These are phyloP conservation scores for Cylindrotheca closterium DNA, from an alignment of 108 stramenopile species.

Conservation along the genomic window DNA sequence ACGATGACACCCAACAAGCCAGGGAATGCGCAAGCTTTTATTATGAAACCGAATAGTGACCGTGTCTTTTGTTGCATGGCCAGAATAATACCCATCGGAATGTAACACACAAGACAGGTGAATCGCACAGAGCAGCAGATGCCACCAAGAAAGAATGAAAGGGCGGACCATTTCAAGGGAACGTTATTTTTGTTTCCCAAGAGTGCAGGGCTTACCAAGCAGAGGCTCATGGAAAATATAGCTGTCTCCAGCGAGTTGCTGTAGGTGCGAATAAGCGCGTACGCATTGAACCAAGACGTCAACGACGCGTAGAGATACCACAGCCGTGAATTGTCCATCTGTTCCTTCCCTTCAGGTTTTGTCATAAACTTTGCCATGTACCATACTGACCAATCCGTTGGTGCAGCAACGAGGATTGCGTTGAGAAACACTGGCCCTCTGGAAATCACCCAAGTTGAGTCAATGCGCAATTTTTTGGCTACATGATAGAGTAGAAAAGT, in stretches of 20 bases:
- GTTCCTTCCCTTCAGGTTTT: neutral
- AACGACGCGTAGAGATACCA: constrained; percentile 30
- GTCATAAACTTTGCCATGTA: constrained; percentile 50
- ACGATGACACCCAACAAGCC: constrained; percentile 55
- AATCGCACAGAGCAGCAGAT: constrained; percentile 78
- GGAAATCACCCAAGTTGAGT: constrained; percentile 59
- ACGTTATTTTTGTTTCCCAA: too few relatives aligned
- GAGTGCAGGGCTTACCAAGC: constrained; percentile 52
- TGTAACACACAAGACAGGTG: constrained; percentile 76
- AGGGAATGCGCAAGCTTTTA: constrained; percentile 45
- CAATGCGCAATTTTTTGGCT: constrained; percentile 26
- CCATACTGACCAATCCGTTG: constrained; percentile 72
- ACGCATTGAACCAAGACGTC: constrained; percentile 82
- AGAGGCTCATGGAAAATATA: constrained; percentile 49
- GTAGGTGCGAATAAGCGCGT: constrained; percentile 77
- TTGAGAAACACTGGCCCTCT: constrained; percentile 74
- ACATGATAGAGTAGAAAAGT: constrained; percentile 65
- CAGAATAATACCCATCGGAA: constrained; percentile 72
- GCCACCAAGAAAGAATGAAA: constrained; percentile 82
- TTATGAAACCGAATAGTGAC: constrained; percentile 15
- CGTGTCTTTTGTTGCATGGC: constrained; percentile 32
- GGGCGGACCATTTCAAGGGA: constrained; percentile 14
- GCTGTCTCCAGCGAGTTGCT: constrained; percentile 75
- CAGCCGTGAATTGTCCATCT: neutral
- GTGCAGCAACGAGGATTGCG: constrained; percentile 69